phyloP scores from a whole-genome alignment of 495 filamentous ascomycete genomes.

The Penicillium paradoxum region DNA sequence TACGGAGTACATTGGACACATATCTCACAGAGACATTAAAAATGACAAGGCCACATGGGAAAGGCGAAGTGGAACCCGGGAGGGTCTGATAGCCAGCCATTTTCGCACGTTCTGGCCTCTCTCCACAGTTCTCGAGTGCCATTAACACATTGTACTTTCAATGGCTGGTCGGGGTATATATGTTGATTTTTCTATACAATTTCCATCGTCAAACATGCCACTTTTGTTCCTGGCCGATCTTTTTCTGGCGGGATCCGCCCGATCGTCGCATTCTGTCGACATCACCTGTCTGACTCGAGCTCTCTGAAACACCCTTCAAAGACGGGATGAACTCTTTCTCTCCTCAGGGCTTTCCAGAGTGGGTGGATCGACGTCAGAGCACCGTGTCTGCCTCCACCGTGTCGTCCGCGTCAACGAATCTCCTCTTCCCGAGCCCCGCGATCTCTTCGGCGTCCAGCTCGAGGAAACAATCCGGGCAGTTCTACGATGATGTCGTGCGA shows the following conservation, averaged over 20 bases:
- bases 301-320: not conserved
- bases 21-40: not conserved
- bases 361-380: conserved; percentile 37
- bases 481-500: conserved; percentile 36
- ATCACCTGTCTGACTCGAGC: not conserved
- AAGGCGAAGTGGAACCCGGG: conserved; percentile 13
- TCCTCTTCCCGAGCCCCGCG: conserved; percentile 31
- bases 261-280: conserved; percentile 9
- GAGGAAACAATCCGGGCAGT: conserved; percentile 30
- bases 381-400: conserved; percentile 37
- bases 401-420: conserved; percentile 35
- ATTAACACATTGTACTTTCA: not conserved
- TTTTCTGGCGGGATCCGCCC: conserved; percentile 16
- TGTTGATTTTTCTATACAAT: not conserved
- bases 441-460: conserved; percentile 32
- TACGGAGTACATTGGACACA: not conserved
- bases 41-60: conserved; percentile 23
- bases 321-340: conserved; percentile 23
- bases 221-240: conserved; percentile 17
- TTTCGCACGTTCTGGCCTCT: conserved; percentile 28
- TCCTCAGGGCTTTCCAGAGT: conserved; percentile 31
- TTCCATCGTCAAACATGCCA: conserved; percentile 5
- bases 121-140: conserved; percentile 10
- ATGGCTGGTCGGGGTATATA: too few relatives aligned
- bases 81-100: conserved; percentile 31